These are phyloP conservation scores for Grosmannia clavigera DNA, from an alignment of 2,329 filamentous ascomycete species.

Conservation along the genomic window DNA sequence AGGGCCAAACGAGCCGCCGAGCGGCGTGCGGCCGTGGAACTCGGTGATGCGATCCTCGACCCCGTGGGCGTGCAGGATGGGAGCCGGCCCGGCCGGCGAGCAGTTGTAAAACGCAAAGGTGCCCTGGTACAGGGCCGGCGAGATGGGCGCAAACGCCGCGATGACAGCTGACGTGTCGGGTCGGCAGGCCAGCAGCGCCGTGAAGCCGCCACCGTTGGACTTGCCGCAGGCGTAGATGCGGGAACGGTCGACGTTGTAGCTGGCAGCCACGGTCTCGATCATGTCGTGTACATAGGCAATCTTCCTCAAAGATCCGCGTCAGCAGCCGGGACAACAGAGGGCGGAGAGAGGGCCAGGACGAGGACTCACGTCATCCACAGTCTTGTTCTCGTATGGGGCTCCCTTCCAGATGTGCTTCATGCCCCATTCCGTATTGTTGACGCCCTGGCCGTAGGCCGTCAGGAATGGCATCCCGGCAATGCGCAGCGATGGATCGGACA, in stretches of 20 bases:
- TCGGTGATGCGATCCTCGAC: constrained; percentile 7
- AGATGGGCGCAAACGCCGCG: constrained; percentile 7
- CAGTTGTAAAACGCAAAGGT: constrained; percentile 8
- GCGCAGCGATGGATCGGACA: constrained; percentile 3
- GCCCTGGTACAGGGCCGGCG: constrained; percentile 8
- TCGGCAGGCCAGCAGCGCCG: constrained; percentile 7
- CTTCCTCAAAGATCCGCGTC: not conserved
- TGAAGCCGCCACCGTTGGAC: constrained; percentile 8
- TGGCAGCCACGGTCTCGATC: not conserved
- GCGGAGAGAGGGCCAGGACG: not conserved
- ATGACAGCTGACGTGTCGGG: constrained; percentile 7
- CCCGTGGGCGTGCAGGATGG: constrained; percentile 7
- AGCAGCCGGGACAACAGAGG: not conserved
- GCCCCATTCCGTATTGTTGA: constrained; percentile 7
- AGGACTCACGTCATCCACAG: constrained; percentile 4
- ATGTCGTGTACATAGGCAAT: constrained; percentile 6
- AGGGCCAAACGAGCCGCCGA: constrained; percentile 5
- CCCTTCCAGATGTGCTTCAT: constrained; percentile 8
- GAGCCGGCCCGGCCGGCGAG: constrained; percentile 2
- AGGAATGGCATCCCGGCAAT: constrained; percentile 6
- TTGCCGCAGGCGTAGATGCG: constrained; percentile 9
- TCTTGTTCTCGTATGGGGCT: constrained; percentile 8
- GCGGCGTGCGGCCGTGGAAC: constrained; percentile 5
- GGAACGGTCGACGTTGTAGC: constrained; percentile 5
- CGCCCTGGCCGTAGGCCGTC: constrained; percentile 6